Base-by-base conservation (phyloP, 805 yeast species). In the Ogataea corticis region DNA sequence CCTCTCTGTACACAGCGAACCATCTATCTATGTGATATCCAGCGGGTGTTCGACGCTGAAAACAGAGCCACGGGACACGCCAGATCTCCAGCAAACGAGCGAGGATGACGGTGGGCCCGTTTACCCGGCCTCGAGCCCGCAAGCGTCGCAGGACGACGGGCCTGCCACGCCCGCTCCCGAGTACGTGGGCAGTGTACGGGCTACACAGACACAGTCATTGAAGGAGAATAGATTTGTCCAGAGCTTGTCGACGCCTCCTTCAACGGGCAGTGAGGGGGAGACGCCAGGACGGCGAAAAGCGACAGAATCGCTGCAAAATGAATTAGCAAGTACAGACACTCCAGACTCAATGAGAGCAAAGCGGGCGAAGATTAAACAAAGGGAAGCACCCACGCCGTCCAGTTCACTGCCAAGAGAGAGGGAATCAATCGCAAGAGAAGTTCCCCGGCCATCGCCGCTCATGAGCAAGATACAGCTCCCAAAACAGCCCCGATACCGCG, bases 401-500 rank as follows among this genome's bases (percentile, higher is more conserved):
- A 21, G 7, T 21, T 21, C 9, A 18, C 33, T 5, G 18, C 16
- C 33, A 15, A 31, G 7, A 7, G 16, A 34, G 13, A 33, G 11
- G 9, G 7, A 3, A 15, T 3, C 31, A 28, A 13, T 4, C 13
- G 11, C 11, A 7, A 11, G 15, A n/a, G 13, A 28, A 9, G 38
- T 9, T 6, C 45, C 16, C 25, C 29, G 18, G 6, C 17, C 25
- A 38, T 28, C 38, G n/a, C 28, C 32, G 41, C 17, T 33, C 21
- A 33, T 27, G 35, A n/a, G 13, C 30, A 42, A 42, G 12, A 29
- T 46, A 9, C 42, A 12, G 7, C 28, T 43, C 3, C 44, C 52
- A 16, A 34, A 27, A 27, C 47, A 41, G 38, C 55, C 51, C 12
- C 43, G 44, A 27, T 41, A 33, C 19, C 36, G 57, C 25, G 55